These are phyloP conservation scores for Naganishia friedmannii DNA, from an alignment of 768 basidiomycete genomes.

Conservation along the genomic window DNA sequence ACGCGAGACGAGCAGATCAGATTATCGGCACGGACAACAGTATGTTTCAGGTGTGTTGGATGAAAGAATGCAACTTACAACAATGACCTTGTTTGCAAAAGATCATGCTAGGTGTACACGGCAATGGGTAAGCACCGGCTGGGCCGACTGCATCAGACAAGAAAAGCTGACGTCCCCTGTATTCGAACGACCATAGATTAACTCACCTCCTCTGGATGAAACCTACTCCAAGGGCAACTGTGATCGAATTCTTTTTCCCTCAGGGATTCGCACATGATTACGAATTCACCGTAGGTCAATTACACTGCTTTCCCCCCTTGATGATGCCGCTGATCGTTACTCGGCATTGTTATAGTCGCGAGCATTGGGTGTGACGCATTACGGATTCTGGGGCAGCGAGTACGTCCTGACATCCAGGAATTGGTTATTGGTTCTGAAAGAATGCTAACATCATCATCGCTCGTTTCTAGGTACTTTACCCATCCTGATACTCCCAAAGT, in stretches of 20 bases:
- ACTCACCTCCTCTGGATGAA: conserved; percentile 85
- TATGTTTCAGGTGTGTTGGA: conserved; percentile 52
- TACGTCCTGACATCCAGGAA: conserved; percentile 50
- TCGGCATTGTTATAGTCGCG: conserved; percentile 53
- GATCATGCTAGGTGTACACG: conserved; percentile 53
- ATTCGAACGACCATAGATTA: conserved; percentile 54
- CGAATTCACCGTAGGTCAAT: conserved; percentile 63
- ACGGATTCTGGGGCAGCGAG: conserved; percentile 72
- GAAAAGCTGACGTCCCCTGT: not conserved
- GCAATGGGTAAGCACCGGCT: conserved; percentile 41
- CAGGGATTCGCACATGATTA: conserved; percentile 81
- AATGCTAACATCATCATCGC: too few relatives aligned
- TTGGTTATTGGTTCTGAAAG: conserved; percentile 42
- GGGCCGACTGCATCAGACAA: too few relatives aligned
- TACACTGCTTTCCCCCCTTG: not conserved
- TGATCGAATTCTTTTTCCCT: conserved; percentile 81
- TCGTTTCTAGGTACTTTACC: conserved; percentile 63
- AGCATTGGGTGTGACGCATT: conserved; percentile 77
- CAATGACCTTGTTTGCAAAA: not conserved
- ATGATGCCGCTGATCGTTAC: not conserved
- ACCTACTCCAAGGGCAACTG: conserved; percentile 67
- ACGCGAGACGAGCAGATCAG: conserved; percentile 73
- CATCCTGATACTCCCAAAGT: conserved; percentile 68
- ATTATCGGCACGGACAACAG: conserved; percentile 79
- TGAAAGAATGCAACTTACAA: not conserved